Conservation (phyloP, 805 yeast genomes). For the Starmerella apis region DNA sequence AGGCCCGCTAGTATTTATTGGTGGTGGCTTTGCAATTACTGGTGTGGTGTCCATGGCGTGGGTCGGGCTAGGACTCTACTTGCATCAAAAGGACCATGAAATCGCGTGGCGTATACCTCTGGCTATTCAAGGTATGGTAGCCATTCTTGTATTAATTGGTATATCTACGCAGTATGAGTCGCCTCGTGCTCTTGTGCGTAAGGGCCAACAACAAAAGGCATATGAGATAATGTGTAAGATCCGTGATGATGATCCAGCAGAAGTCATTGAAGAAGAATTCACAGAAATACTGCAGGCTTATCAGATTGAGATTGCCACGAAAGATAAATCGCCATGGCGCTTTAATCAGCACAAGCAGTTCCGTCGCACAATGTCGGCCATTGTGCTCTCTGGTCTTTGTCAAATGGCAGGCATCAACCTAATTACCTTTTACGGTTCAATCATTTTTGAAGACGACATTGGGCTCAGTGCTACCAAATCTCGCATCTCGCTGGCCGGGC, state of each 20-base stretch:
- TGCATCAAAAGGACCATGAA: constrained; percentile 41
- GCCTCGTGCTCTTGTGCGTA: constrained; percentile 37
- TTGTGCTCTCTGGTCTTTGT: constrained; percentile 21
- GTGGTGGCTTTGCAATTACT: constrained; percentile 53
- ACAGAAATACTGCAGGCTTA: constrained; percentile 18
- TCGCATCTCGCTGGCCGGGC: constrained; percentile 37
- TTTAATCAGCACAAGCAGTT: constrained; percentile 34
- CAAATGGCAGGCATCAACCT: constrained; percentile 44
- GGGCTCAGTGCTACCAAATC: constrained; percentile 35
- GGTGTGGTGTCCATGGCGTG: constrained; percentile 64
- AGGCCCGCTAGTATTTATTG: constrained; percentile 51
- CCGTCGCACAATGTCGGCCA: constrained; percentile 38
- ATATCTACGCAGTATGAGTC: constrained; percentile 40
- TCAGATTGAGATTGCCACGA: constrained; percentile 12
- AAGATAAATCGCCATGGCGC: constrained; percentile 18
- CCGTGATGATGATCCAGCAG: constrained; percentile 12
- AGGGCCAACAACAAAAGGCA: constrained; percentile 26
- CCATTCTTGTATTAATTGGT: constrained; percentile 36
- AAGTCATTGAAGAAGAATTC: constrained; percentile 17
- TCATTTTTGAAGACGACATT: constrained; percentile 39
- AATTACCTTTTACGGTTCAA: constrained; percentile 48
- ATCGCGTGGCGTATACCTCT: constrained; percentile 65
- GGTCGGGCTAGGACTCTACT: constrained; percentile 56
- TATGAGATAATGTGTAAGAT: constrained; percentile 18
- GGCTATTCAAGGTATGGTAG: constrained; percentile 45